phyloP scores from a whole-genome alignment of 441 rosid species.

The Syzygium malaccense region DNA sequence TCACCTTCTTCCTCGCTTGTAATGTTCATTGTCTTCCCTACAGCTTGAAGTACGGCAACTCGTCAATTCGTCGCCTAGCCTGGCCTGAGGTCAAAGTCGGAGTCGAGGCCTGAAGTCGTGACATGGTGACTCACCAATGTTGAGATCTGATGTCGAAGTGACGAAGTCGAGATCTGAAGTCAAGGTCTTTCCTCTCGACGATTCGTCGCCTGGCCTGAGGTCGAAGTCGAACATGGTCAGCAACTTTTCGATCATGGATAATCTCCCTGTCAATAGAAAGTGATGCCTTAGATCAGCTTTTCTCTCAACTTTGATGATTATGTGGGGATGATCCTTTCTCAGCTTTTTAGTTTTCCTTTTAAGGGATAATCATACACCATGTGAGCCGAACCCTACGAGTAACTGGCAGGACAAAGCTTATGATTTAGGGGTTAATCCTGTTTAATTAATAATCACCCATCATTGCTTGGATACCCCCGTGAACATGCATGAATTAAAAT shows the following conservation, averaged over 20 bases:
- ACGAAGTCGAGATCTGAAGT: too few species aligned
- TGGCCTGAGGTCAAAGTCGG: too few species aligned
- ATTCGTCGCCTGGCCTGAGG: too few species aligned
- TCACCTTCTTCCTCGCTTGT: too few species aligned
- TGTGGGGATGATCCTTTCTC: neutral
- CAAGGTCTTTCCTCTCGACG: too few species aligned
- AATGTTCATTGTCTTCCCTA: too few species aligned
- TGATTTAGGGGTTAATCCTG: neutral
- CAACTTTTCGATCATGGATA: neutral
- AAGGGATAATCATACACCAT: neutral
- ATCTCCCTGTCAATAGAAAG: neutral
- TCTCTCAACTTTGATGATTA: neutral
- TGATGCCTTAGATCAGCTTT: neutral
- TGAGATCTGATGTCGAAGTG: too few species aligned
- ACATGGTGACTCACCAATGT: too few species aligned
- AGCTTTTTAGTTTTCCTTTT: neutral
- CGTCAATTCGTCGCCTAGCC: too few species aligned
- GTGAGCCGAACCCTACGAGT: neutral
- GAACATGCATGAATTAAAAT: neutral
- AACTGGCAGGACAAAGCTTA: neutral
- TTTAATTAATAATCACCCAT: neutral
- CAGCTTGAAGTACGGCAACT: too few species aligned
- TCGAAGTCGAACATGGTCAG: too few species aligned
- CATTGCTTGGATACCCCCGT: neutral
- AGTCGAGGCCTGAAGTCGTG: too few species aligned